phyloP scores from a whole-genome alignment of 345 rosid genomes.

The Gossypioides kirkii region DNA sequence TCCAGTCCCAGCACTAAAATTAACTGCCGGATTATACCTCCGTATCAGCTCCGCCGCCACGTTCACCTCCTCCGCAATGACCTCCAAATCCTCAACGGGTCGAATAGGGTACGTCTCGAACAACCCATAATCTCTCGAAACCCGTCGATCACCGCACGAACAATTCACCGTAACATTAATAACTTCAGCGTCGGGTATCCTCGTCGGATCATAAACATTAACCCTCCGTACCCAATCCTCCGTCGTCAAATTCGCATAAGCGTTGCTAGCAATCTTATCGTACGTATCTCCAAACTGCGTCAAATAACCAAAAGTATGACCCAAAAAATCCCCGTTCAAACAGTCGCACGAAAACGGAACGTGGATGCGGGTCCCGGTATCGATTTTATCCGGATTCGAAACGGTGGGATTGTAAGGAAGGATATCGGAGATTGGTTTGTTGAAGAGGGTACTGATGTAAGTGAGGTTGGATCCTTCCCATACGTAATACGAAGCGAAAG shows the following conservation, averaged over 20 bases:
- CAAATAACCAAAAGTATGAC: conserved; percentile 39
- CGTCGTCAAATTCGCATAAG: conserved; percentile 39
- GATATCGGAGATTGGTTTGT: conserved; percentile 17
- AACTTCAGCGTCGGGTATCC: conserved; percentile 19
- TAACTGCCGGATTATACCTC: conserved; percentile 29
- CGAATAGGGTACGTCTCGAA: conserved; percentile 41
- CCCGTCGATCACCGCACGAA: conserved; percentile 37
- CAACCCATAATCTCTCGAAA: conserved; percentile 37
- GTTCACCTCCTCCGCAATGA: conserved; percentile 23
- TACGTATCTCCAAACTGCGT: conserved; percentile 33
- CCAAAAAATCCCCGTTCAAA: conserved; percentile 41
- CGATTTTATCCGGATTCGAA: conserved; percentile 21
- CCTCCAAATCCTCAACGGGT: conserved; percentile 26
- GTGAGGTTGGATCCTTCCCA: conserved; percentile 37
- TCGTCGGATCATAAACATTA: conserved; percentile 22
- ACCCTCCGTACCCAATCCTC: conserved; percentile 39
- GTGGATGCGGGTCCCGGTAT: conserved; percentile 21
- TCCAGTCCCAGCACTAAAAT: conserved; percentile 36
- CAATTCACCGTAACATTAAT: conserved; percentile 50
- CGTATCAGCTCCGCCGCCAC: conserved; percentile 23
- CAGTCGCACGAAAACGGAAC: conserved; percentile 45
- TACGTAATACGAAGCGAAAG: conserved; percentile 40
- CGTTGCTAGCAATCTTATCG: conserved; percentile 13
- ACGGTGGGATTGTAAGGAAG: conserved; percentile 30
- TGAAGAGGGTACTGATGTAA: conserved; percentile 33